Percentiles rank a stretch among this genome's conserved stretches.
Conservation (phyloP, 2,329 filamentous ascomycete genomes). For the Aspergillus versicolor region DNA sequence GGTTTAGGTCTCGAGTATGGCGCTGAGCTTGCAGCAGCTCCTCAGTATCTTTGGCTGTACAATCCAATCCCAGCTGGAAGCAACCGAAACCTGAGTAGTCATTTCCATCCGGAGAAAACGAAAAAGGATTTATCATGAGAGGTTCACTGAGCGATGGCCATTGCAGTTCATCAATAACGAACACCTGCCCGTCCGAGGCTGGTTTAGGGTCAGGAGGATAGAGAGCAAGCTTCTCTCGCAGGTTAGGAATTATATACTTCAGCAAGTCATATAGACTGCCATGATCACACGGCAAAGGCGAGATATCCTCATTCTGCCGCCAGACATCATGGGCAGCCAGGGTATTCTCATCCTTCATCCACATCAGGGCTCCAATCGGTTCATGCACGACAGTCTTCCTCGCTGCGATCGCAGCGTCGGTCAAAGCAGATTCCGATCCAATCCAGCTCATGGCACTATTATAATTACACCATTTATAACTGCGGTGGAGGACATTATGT, state of each 20-base stretch:
- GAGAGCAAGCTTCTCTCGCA: conserved; percentile 9
- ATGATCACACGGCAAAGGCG: background rate
- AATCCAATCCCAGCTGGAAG: conserved; percentile 28
- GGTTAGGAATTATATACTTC: conserved; percentile 6
- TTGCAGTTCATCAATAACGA: conserved; percentile 14
- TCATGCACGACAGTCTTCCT: conserved; percentile 19
- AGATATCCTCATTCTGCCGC: conserved; percentile 21
- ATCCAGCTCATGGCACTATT: conserved; percentile 40
- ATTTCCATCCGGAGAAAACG: conserved; percentile 20
- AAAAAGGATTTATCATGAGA: conserved; percentile 20
- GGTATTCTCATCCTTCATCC: conserved; percentile 37
- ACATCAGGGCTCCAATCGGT: conserved; percentile 41
- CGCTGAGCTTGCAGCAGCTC: conserved; percentile 23
- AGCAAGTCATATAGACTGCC: conserved; percentile 8
- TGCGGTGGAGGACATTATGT: conserved; percentile 36
- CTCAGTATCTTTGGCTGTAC: conserved; percentile 21
- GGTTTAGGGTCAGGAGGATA: background rate
- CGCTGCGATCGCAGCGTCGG: conserved; percentile 24
- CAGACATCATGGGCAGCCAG: conserved; percentile 37
- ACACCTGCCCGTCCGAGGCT: conserved; percentile 8
- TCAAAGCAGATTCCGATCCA: conserved; percentile 28
- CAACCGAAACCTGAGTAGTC: conserved; percentile 27
- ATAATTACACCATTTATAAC: conserved; percentile 39
- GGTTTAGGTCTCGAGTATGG: conserved; percentile 22
- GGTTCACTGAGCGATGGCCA: conserved; percentile 15